Conservation (phyloP, 176 grass and related monocot genomes). For the Elymus sibiricus region DNA sequence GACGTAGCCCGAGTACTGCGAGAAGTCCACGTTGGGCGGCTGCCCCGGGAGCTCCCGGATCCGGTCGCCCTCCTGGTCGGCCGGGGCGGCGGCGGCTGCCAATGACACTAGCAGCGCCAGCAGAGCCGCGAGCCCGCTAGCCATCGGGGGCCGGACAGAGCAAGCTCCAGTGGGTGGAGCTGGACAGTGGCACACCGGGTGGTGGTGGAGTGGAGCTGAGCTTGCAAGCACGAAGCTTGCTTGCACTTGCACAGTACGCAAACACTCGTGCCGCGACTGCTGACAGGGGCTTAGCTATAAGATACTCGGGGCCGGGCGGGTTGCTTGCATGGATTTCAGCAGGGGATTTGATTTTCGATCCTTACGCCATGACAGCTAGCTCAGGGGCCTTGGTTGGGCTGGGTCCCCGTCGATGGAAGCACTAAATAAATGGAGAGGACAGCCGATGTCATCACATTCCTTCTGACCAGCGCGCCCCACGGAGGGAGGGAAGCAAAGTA, state of each 20-base stretch:
- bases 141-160: slow-evolving; percentile 9
- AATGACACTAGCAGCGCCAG: slow-evolving; percentile 14
- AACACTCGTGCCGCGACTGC: slow-evolving; percentile 8
- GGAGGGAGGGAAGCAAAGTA: slow-evolving; percentile 9
- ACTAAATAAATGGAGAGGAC: slow-evolving; percentile 7
- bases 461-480: slow-evolving; percentile 11
- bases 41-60: slow-evolving; percentile 78
- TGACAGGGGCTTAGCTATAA: neutral
- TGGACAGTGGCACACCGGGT: neutral
- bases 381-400: neutral
- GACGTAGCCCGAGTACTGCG: slow-evolving; percentile 93
- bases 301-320: neutral
- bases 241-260: slow-evolving; percentile 29
- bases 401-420: neutral
- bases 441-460: slow-evolving; percentile 17
- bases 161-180: slow-evolving; percentile 23
- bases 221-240: slow-evolving; percentile 8
- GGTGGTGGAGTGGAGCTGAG: neutral
- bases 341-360: slow-evolving; percentile 1
- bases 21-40: slow-evolving; percentile 54
- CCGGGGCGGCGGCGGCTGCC: neutral
- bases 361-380: slow-evolving; percentile 37
- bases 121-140: neutral
- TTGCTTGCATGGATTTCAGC: slow-evolving; percentile 47
- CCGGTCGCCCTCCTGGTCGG: slow-evolving; percentile 69